Percentiles rank a stretch among this genome's conserved stretches.
Conservation (phyloP, 495 filamentous ascomycete species). For the Penicillium turbatum region DNA sequence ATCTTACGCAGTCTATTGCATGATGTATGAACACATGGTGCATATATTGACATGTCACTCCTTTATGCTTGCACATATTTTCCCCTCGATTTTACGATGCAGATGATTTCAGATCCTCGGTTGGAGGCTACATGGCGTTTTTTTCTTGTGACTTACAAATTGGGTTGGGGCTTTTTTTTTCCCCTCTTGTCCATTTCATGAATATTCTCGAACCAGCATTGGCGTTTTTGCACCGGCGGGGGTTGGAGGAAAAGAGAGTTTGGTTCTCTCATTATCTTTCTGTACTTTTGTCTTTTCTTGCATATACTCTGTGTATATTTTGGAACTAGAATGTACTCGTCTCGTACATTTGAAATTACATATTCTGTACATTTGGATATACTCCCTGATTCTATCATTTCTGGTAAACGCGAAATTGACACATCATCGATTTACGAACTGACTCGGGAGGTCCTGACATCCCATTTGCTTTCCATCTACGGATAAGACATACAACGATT, state of each 20-base stretch:
- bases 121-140: constrained; percentile 1
- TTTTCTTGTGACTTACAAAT: not conserved
- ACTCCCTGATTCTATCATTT: no score
- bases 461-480: no score
- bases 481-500: no score
- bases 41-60: constrained; percentile 5
- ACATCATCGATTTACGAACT: no score
- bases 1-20: constrained; percentile 5
- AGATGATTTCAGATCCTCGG: not conserved
- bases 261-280: not conserved
- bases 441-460: no score
- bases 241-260: not conserved
- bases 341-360: not conserved
- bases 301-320: not conserved
- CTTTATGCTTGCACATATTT: constrained; percentile 12
- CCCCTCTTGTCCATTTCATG: not conserved
- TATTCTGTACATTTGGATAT: not conserved
- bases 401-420: no score
- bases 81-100: constrained; percentile 1
- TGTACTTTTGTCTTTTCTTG: not conserved
- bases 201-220: not conserved
- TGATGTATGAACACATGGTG: constrained; percentile 9
- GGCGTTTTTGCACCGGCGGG: not conserved
- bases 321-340: not conserved
- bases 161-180: not conserved